Evolutionary conservation across 1,284 basidiomycete genomes (phyloP), one percentile per base, ranked within the genome.

Genomic region (Sporisorium reilianum): DNA sequence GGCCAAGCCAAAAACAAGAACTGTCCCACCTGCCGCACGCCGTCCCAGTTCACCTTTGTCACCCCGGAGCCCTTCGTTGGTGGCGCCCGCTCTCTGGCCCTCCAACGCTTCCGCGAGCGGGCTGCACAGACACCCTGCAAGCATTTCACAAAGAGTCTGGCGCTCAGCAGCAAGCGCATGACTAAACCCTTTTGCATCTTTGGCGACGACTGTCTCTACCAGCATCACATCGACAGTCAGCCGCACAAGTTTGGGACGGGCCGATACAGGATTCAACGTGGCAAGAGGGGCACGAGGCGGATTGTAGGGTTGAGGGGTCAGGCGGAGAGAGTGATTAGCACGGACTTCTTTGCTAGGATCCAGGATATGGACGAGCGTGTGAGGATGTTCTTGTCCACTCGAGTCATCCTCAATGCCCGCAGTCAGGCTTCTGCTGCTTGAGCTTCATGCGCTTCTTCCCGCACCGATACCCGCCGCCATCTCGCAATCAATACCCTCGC

Each of bases 171-270:
- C 32, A 60, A 55, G 23, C 36, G 25, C 26, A 23, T 12, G 11
- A 50, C 34, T 11, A 44, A 56, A 9, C 61, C 68, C 2, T 67
- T 71, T 30, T 75, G 73, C 58, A 11, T 48, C 16, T 75, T 71
- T 36, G 73, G 64, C 20, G 73, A 75, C 34, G 64, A 75, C 11
- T 75, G 73, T 38, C 56, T 71, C 16, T 75, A 54, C 44, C 30
- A 45, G 18, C 73, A 75, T 49, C 22, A 67, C n/a, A 42, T 71
- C 42, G 46, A 74, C n/a, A 58, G 64, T 12, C 49, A 68, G 30
- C 40, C 32, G 16, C 42, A 57, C 45, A 61, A 53, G 22, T 74
- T 74, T 32, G 67, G 55, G 0, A 30, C 32, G 2, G 64, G 55
- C 3, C 41, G 44, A 18, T 49, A 45, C 42, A 48, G 11, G 32